Evolutionary conservation across 768 basidiomycete genomes (phyloP).

Genomic region (Termitomyces sp.): DNA sequence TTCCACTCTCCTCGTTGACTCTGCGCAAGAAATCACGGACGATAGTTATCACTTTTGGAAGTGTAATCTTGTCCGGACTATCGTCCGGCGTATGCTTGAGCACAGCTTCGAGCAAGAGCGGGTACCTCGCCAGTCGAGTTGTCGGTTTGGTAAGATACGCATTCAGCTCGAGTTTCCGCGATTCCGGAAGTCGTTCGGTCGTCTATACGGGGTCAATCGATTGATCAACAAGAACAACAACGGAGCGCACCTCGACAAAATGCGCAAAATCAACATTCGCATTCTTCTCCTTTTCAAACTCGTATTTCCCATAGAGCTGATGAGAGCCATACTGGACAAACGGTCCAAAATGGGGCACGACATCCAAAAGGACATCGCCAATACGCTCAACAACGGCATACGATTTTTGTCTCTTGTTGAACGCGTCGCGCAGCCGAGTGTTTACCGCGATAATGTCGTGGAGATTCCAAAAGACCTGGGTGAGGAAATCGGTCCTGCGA

Average conservation of each 20-base stretch:
- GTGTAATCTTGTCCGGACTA: conserved; percentile 72
- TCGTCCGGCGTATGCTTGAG: conserved; percentile 90
- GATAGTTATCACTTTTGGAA: conserved; percentile 73
- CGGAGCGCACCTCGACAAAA: conserved; percentile 94
- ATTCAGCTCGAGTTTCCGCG: conserved; percentile 93
- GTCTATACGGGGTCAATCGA: conserved; percentile 35
- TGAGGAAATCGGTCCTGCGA: conserved; percentile 78
- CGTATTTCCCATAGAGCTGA: conserved; percentile 96
- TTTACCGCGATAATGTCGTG: conserved; percentile 92
- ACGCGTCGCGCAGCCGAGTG: conserved; percentile 82
- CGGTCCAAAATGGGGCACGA: conserved; percentile 82
- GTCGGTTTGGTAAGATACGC: conserved; percentile 98
- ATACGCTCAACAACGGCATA: conserved; percentile 91
- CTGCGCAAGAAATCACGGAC: conserved; percentile 79
- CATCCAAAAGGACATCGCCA: conserved; percentile 85
- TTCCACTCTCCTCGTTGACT: conserved; percentile 92
- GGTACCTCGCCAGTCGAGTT: conserved; percentile 95
- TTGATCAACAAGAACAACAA: conserved; percentile 4
- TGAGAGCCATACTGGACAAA: conserved; percentile 96
- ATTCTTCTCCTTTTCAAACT: conserved; percentile 98
- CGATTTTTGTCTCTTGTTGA: conserved; percentile 93
- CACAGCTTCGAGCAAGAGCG: conserved; percentile 86
- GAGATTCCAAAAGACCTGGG: conserved; percentile 98
- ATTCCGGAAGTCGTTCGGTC: conserved; percentile 90
- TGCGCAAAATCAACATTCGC: conserved; percentile 87